Percentiles rank a stretch among this genome's conserved stretches.
phyloP scores from a whole-genome alignment of 116 monocot species.

The Dioscorea cayenensis region DNA sequence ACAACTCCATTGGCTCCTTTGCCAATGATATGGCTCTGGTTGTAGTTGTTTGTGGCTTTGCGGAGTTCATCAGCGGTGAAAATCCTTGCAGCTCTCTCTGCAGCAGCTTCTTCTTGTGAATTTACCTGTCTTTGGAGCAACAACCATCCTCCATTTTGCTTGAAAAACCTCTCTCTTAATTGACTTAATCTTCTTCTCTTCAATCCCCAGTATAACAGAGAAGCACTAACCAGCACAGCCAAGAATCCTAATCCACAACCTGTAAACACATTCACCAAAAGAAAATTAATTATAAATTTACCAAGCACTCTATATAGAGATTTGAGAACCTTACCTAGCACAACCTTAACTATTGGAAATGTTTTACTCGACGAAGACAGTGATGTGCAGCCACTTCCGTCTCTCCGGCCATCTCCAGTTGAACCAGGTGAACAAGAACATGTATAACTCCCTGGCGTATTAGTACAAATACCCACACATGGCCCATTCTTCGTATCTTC shows the following conservation, averaged over 20 bases:
- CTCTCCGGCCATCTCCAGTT: constrained; percentile 21
- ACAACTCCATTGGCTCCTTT: constrained; percentile 1
- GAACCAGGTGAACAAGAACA: constrained; percentile 30
- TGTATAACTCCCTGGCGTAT: constrained; percentile 22
- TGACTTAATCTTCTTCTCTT: constrained; percentile 30
- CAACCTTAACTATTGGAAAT: constrained; percentile 22
- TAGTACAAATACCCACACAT: constrained; percentile 34
- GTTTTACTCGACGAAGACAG: not conserved
- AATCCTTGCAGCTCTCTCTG: constrained; percentile 3
- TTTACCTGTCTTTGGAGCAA: constrained; percentile 36
- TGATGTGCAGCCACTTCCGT: constrained; percentile 23
- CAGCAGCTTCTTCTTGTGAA: constrained; percentile 11
- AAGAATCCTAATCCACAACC: constrained; percentile 31
- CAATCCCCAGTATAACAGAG: constrained; percentile 25
- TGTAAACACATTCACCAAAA: not conserved
- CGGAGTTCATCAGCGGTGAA: constrained; percentile 14
- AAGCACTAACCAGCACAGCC: constrained; percentile 16
- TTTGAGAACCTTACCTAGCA: constrained; percentile 20
- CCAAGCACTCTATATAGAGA: not conserved
- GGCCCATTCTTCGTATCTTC: constrained; percentile 6
- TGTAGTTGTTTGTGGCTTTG: constrained; percentile 2
- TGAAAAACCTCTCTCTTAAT: constrained; percentile 39
- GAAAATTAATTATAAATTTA: not conserved
- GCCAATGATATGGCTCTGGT: not conserved
- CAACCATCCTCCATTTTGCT: constrained; percentile 45